Evolutionary conservation across 208 protist species (phyloP), one percentile per base, ranked within the genome.

Genomic region (Phytomonas francai): DNA sequence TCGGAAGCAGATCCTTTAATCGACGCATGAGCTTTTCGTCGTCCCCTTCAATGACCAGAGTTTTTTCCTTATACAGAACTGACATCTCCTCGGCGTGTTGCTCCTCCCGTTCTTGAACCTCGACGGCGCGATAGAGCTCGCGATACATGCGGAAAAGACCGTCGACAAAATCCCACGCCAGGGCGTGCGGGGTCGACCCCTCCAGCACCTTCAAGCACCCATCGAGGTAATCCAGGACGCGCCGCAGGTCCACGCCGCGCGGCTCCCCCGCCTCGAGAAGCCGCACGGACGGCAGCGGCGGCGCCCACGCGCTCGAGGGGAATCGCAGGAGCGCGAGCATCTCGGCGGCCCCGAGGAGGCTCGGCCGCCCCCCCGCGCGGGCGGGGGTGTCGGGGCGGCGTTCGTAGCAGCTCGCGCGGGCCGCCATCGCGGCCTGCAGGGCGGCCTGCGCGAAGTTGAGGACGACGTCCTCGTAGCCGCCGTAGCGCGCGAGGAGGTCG

Each of bases 1-100:
- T 94, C 5, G 97, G 97, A 73, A 98, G 98, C 27, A 98, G 74
- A 39, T 88, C 71, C 36, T 91, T 83, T 60, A 98, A 77, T 67
- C 86, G 81, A 22, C 89, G 82, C 65, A 97, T 78, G 32, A 91
- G 80, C 36, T 85, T 84, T 69, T 97, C 96, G 70, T 98, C 95
- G 56, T 97, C 93, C 7, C 85, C 88, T 66, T 98, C 91, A 67
- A 98, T 94, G 11, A 80, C 78, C 39, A 90, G 74, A 16, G 79
- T 79, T 72, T 97, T 96, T 65, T 96, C 94, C 71, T 94, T 91
- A 71, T 95, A 96, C 61, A 95, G 87, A 31, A 97, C 95, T 1
- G 92, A 77, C 67, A 92, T 85, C 71, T 88, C 84, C 59, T 95
- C 79, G 32, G 81, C 81, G 59, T 69, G 59, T 22, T 78, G 78